Percentiles rank a stretch among this genome's conserved stretches.
phyloP scores from a whole-genome alignment of 768 basidiomycete species.

The Mycena polygramma region DNA sequence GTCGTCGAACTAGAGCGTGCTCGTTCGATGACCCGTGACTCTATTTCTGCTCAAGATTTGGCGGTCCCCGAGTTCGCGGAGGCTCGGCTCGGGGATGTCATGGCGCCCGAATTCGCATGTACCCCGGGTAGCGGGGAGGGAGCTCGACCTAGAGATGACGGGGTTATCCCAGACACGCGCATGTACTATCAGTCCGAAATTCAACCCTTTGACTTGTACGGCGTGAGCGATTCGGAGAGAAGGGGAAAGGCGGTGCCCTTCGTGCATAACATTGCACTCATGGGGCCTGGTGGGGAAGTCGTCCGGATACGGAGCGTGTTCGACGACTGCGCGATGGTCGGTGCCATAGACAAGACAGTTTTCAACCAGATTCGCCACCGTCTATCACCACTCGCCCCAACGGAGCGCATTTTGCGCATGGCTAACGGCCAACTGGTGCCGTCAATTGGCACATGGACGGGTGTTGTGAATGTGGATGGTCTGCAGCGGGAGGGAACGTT shows the following conservation, averaged over 20 bases:
- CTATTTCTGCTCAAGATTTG: neutral
- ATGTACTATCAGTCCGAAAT: constrained; percentile 5
- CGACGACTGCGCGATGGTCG: constrained; percentile 11
- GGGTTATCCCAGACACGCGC: constrained; percentile 10
- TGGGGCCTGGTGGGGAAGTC: constrained; percentile 16
- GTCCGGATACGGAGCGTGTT: constrained; percentile 20
- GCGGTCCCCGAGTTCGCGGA: constrained; percentile 27
- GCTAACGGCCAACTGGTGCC: neutral
- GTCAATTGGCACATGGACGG: neutral
- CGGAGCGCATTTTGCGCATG: neutral
- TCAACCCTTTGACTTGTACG: constrained; percentile 24
- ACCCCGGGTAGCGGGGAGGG: constrained; percentile 12
- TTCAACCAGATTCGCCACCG: neutral
- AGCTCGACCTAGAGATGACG: neutral
- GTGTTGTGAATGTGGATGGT: neutral
- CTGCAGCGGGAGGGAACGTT: neutral
- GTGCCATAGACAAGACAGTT: neutral
- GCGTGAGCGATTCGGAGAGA: constrained; percentile 9
- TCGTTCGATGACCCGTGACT: constrained; percentile 10
- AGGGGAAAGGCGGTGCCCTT: constrained; percentile 17
- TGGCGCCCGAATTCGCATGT: constrained; percentile 7
- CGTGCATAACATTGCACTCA: neutral
- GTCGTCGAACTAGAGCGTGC: constrained; percentile 25
- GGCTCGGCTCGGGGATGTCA: constrained; percentile 24
- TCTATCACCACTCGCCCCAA: neutral